A percentile compares a stretch with the other conserved stretches of the same genome.
These are phyloP conservation scores for Pinus taeda DNA, from an alignment of 75 land plant species.

Conservation along the genomic window DNA sequence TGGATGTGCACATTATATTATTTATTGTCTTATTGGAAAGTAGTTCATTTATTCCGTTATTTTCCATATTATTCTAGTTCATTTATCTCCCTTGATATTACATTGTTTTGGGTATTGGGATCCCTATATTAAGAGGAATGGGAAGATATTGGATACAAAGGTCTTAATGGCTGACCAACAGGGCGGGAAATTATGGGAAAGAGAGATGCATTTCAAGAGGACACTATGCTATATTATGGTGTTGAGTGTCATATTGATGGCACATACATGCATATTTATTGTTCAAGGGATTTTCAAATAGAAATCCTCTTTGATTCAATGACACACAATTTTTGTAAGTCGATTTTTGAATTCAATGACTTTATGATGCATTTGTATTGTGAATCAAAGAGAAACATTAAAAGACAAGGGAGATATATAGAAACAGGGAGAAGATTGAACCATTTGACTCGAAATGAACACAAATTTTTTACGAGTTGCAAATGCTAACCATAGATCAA, in stretches of 20 bases:
- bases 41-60: too few relatives aligned
- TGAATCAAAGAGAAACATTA: too few relatives aligned
- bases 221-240: background rate
- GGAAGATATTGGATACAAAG: background rate
- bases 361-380: too few relatives aligned
- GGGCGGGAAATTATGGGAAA: background rate
- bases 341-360: too few relatives aligned
- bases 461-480: background rate
- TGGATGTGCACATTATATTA: too few relatives aligned
- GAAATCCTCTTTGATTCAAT: too few relatives aligned
- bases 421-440: background rate
- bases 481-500: background rate
- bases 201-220: background rate
- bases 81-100: background rate
- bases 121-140: background rate
- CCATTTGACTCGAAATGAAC: background rate
- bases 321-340: too few relatives aligned
- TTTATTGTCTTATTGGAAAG: too few relatives aligned
- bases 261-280: background rate
- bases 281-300: background rate
- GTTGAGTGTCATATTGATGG: background rate
- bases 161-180: background rate
- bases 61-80: background rate
- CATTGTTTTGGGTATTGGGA: background rate
- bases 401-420: background rate